Evolutionary conservation across 306 rosid genomes (phyloP).

Genomic region (Cicer cuneatum): DNA sequence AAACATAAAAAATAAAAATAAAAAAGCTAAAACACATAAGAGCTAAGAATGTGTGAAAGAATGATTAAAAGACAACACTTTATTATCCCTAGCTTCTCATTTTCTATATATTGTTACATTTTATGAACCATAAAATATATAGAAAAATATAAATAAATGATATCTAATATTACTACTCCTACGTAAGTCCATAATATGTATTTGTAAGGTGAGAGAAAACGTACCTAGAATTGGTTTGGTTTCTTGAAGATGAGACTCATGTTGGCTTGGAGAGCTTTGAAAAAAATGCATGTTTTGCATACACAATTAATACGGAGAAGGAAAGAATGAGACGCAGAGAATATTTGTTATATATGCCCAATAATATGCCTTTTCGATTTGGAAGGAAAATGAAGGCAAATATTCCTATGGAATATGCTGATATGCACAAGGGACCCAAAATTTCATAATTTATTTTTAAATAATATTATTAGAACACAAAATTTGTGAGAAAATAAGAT

Average conservation of each 20-base stretch:
- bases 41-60: not conserved
- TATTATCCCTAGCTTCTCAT: not conserved
- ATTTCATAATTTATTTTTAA: too few species aligned
- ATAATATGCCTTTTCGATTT: slow-evolving; percentile 21
- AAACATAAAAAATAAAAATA: too few species aligned
- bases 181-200: not conserved
- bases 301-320: slow-evolving; percentile 3
- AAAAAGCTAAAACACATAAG: not conserved
- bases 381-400: slow-evolving; percentile 13
- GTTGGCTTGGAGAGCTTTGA: slow-evolving; percentile 20
- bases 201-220: slow-evolving; percentile 27
- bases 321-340: slow-evolving; percentile 8
- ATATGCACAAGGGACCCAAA: slow-evolving; percentile 10
- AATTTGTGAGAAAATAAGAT: too few species aligned
- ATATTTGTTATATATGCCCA: slow-evolving; percentile 21
- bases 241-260: not conserved
- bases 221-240: slow-evolving; percentile 43
- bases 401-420: slow-evolving; percentile 44
- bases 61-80: not conserved
- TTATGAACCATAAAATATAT: too few species aligned
- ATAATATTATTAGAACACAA: too few species aligned
- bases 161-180: too few species aligned
- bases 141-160: too few species aligned
- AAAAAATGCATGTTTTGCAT: not conserved
- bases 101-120: not conserved